A percentile compares a stretch with the other conserved stretches of the same genome.
phyloP scores from a whole-genome alignment of 1,284 basidiomycete genomes.

The Apiotrichum siamense region DNA sequence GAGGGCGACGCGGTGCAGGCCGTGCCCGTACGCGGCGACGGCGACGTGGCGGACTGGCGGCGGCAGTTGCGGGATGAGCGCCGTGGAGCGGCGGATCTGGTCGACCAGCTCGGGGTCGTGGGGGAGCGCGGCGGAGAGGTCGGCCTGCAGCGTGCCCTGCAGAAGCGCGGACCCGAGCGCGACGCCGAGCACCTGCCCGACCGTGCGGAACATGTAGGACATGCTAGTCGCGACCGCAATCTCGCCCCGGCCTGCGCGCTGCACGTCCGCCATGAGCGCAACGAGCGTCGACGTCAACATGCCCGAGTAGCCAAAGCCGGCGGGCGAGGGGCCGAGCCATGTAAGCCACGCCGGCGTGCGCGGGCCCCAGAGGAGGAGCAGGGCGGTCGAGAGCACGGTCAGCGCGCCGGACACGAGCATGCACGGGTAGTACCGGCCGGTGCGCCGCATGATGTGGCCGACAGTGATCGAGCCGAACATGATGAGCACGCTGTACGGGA shows the following conservation, averaged over 20 bases:
- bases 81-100: constrained; percentile 68
- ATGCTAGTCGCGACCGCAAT: constrained; percentile 78
- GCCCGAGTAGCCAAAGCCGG: constrained; percentile 22
- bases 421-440: constrained; percentile 70
- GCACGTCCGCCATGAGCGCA: constrained; percentile 73
- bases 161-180: constrained; percentile 72
- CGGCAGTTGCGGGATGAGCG: constrained; percentile 66
- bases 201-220: constrained; percentile 82
- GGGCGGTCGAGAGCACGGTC: constrained; percentile 22
- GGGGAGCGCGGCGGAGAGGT: constrained; percentile 56
- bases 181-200: constrained; percentile 84
- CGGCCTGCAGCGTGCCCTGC: constrained; percentile 64
- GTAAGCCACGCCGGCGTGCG: constrained; percentile 52
- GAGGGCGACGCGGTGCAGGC: constrained; percentile 77
- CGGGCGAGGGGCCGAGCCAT: constrained; percentile 14
- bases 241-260: constrained; percentile 58
- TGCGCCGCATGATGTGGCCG: constrained; percentile 77
- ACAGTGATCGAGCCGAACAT: constrained; percentile 73
- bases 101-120: constrained; percentile 58
- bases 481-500: constrained; percentile 80
- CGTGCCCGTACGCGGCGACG: constrained; percentile 72
- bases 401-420: constrained; percentile 23
- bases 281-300: constrained; percentile 41
- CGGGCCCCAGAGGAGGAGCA: constrained; percentile 28
- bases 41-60: constrained; percentile 60